Evolutionary conservation across 495 filamentous ascomycete species (phyloP), one percentile per base, ranked within the genome.

Genomic region (Lepraria neglecta): DNA sequence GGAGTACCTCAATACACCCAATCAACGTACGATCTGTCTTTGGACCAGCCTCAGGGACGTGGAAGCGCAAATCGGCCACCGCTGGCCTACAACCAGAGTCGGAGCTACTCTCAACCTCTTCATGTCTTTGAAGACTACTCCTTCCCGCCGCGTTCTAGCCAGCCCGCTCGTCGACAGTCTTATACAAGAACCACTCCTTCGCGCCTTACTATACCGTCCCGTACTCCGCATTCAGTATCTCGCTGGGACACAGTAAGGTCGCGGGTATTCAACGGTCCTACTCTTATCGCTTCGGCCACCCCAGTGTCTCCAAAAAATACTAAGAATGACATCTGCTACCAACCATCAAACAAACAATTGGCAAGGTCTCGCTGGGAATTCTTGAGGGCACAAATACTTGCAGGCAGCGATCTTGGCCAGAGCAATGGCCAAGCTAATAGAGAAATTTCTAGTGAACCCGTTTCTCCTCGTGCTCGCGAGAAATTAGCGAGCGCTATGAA

Each of bases 351-450:
- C 3, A 58, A 58, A 33, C 43, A 48, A 17, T 38, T 58, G 43
- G 56, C 56, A 30, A 45, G 56, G 17, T 58, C 56, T 58, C 38
- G 31, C 11, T 58, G 56, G 56, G 56, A 58, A 9, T 47, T 58
- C 19, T 19, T 58, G 24, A 58, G 56, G 28, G 30, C 43, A 10
- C 31, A 45, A 17, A 38, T 58, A 9, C n/a, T 58, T 28, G 38
- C 31, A 33, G 56, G 56, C 17, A 11, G 27, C 3, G 33, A 47
- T 30, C n/a, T 47, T 19, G 35, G 45, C 28, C 56, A 28, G 15
- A 21, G 56, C 43, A 40, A 48, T 24, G 30, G 30, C 17, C 43
- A 48, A 27, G 14, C 15, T 35, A 35, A 14, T 17, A 14, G 31
- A 35, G 19, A 40, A 15, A 42, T 33, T 40, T 21, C 28, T 27